Evolutionary conservation across 805 yeast species (phyloP), one percentile per base, ranked within the genome.

Genomic region (Zygosaccharomyces gambellarensis): DNA sequence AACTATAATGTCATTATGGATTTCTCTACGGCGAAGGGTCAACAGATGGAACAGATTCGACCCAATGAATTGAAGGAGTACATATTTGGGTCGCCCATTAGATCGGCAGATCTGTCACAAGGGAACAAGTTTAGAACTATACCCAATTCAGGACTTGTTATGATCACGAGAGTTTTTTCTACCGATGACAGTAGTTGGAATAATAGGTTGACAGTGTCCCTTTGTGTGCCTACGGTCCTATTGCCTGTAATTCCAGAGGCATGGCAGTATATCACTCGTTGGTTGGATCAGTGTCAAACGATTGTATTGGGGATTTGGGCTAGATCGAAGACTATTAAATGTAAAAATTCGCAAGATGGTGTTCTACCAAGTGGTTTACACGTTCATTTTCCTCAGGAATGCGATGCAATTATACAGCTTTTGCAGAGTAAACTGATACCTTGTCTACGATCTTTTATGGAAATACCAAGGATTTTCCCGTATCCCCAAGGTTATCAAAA

Each of bases 21-120:
- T 49, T 61, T 67, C 32, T 57, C 63, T 4, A 58, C 55, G 47
- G 61, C 60, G 11, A 51, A 52, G 22, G 52, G 61, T 0, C 47
- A 50, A 19, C 48, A 51, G 10, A 56, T 62, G 52, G 61, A 58
- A 19, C 62, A 60, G 30, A 64, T 67, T 22, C 57, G 69, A 38
- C 60, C 59, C 2, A 63, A 56, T 47, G 69, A 70, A 40, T 52
- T 72, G 40, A 62, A 66, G 46, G 73, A 71, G 25, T 65, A 69
- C 45, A 68, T 70, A 49, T 72, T 72, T 56, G 75, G 76, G 1
- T 71, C 73, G 12, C 68, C 70, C 3, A 58, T 72, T 51, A 62
- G 67, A 52, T 62, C 56, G 49, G 65, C 50, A 42, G 64, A 55
- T 39, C 58, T 52, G 49, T 60, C 56, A 25, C 55, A 56, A 32